A percentile compares a stretch with the other conserved stretches of the same genome.
phyloP scores from a whole-genome alignment of 2,329 filamentous ascomycete species.

The Acephala macrosclerotiorum region DNA sequence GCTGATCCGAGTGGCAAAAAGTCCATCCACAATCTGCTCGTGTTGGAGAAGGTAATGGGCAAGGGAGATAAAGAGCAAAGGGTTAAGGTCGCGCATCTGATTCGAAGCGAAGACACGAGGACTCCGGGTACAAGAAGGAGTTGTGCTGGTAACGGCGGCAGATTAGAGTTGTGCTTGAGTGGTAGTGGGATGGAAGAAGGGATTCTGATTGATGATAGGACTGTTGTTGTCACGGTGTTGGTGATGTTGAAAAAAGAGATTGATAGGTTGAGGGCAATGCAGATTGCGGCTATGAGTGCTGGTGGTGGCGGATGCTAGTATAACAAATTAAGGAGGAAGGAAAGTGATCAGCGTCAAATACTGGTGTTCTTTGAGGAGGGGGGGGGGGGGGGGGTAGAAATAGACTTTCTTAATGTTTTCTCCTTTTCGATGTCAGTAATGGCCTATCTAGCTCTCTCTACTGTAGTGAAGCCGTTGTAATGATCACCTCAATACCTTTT shows the following conservation, averaged over 20 bases:
- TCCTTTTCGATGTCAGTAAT: no score
- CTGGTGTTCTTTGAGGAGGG: no score
- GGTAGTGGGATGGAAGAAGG: conserved; percentile 43
- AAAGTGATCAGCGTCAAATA: no score
- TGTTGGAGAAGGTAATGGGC: conserved; percentile 56
- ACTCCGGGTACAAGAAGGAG: conserved; percentile 48
- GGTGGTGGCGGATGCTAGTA: conserved; percentile 21
- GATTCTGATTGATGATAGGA: conserved; percentile 52
- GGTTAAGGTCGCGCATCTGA: conserved; percentile 51
- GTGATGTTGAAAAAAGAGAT: conserved; percentile 72
- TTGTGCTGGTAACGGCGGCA: conserved; percentile 59
- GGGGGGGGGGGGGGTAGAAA: no score
- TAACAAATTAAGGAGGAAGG: no score
- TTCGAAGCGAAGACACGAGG: conserved; percentile 51
- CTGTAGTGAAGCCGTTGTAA: no score
- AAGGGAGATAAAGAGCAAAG: conserved; percentile 32
- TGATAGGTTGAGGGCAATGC: conserved; percentile 60
- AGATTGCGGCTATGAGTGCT: conserved; percentile 53
- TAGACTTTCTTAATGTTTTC: no score
- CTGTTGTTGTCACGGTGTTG: conserved; percentile 63
- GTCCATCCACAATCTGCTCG: conserved; percentile 50
- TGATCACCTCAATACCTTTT: no score
- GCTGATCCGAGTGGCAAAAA: conserved; percentile 35
- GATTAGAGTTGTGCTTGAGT: conserved; percentile 52
- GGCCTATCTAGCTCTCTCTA: no score